These are phyloP conservation scores for Marvania coccoides DNA, from an alignment of 139 green algal genomes.

Conservation along the genomic window DNA sequence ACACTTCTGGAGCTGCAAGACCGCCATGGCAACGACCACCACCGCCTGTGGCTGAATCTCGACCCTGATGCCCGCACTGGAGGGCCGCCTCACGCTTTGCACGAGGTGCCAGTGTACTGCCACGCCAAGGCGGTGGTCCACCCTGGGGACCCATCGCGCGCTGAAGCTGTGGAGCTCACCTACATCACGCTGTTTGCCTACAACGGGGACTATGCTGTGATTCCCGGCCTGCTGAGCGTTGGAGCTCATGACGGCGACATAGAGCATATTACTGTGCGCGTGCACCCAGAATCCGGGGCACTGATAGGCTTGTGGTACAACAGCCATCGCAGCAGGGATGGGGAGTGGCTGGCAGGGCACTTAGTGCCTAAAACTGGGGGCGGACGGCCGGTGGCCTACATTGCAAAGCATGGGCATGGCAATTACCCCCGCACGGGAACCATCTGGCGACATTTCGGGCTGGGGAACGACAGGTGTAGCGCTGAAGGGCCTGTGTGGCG, in stretches of 20 bases:
- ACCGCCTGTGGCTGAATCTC: conserved; percentile 13
- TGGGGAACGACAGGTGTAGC: conserved; percentile 9
- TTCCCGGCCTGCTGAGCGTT: conserved; percentile 1
- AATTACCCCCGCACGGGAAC: conserved; percentile 21
- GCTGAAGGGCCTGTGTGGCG: background rate
- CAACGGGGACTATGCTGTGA: conserved; percentile 35
- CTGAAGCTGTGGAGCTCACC: conserved; percentile 35
- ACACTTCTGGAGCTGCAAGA: conserved; percentile 9
- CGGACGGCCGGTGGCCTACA: conserved; percentile 20
- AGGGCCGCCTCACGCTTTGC: conserved; percentile 9
- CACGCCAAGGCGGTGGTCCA: conserved; percentile 20
- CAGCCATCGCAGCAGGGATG: conserved; percentile 39
- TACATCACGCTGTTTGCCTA: conserved; percentile 42
- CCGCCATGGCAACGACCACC: background rate
- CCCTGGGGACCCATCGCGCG: background rate
- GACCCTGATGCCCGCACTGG: conserved; percentile 7
- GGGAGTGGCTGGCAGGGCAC: conserved; percentile 26
- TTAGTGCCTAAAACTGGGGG: background rate
- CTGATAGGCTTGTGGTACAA: conserved; percentile 46
- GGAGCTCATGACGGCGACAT: conserved; percentile 46
- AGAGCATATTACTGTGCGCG: conserved; percentile 39
- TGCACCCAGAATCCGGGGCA: conserved; percentile 17
- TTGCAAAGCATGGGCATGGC: conserved; percentile 40
- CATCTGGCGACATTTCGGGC: conserved; percentile 16
- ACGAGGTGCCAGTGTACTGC: conserved; percentile 37